Conservation (phyloP, 1,139 yeast genomes). For the Yamadazyma blattariae region DNA sequence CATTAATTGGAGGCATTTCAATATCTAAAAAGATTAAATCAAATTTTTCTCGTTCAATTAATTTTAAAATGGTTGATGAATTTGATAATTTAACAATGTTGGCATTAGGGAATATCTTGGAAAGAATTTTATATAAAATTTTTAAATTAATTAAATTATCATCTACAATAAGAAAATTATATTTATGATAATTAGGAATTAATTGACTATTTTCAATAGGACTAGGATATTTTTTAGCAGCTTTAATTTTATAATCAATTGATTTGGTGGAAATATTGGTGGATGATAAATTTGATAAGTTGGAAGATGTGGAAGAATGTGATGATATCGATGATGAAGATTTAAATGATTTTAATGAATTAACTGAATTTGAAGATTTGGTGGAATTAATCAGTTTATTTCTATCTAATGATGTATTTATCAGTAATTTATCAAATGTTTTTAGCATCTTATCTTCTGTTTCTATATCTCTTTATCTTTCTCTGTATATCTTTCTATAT, state of each 20-base stretch:
- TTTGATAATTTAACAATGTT: slow-evolving; percentile 28
- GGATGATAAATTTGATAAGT: slow-evolving; percentile 7
- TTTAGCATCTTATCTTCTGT: slow-evolving; percentile 11
- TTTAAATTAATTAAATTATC: slow-evolving; percentile 43
- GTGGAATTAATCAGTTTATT: slow-evolving; percentile 9
- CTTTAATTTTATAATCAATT: slow-evolving; percentile 11
- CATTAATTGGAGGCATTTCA: slow-evolving; percentile 47
- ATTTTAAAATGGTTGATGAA: slow-evolving; percentile 26
- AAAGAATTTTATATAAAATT: slow-evolving; percentile 32
- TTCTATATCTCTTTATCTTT: no score
- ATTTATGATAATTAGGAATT: slow-evolving; percentile 23
- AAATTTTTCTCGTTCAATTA: slow-evolving; percentile 19
- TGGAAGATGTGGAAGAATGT: slow-evolving; percentile 8
- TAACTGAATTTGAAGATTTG: slow-evolving; percentile 4
- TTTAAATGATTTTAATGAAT: slow-evolving; percentile 11
- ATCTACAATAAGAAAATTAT: slow-evolving; percentile 39
- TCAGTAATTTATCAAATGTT: slow-evolving; percentile 14
- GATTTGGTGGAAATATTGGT: slow-evolving; percentile 6
- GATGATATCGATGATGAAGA: slow-evolving; percentile 7
- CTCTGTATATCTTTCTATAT: no score
- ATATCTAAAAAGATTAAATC: slow-evolving; percentile 43
- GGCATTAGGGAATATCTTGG: slow-evolving; percentile 35
- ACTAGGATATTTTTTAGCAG: slow-evolving; percentile 11
- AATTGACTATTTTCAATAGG: slow-evolving; percentile 15
- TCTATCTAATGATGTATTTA: slow-evolving; percentile 12